Conservation (phyloP, 495 filamentous ascomycete genomes). For the Daldinia vernicosa region DNA sequence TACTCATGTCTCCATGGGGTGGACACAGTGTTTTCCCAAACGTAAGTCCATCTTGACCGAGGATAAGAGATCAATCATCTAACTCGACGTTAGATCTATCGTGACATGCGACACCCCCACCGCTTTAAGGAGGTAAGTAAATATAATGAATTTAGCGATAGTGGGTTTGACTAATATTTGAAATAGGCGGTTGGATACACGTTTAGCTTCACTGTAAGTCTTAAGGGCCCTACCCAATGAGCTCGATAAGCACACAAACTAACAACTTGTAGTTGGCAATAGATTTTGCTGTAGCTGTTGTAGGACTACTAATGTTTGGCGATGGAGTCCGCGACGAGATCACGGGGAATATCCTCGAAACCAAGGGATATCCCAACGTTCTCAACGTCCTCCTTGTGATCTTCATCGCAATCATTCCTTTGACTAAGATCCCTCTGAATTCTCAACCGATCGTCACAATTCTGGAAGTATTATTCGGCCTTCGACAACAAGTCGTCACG, state of each 20-base stretch:
- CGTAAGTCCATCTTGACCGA: slow-evolving; percentile 40
- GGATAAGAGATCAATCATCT: background rate
- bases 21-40: slow-evolving; percentile 96
- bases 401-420: slow-evolving; percentile 89
- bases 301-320: slow-evolving; percentile 93
- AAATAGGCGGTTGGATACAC: slow-evolving; percentile 75
- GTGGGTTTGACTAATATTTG: slow-evolving; percentile 2
- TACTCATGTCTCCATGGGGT: slow-evolving; percentile 97
- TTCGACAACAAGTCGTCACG: slow-evolving; percentile 66
- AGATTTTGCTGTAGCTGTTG: slow-evolving; percentile 80
- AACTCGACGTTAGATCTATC: slow-evolving; percentile 72
- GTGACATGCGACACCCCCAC: slow-evolving; percentile 94
- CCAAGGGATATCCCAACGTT: slow-evolving; percentile 75
- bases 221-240: background rate
- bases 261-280: slow-evolving; percentile 68
- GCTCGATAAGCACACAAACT: slow-evolving; percentile 24
- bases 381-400: slow-evolving; percentile 80
- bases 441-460: slow-evolving; percentile 88
- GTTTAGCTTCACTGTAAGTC: slow-evolving; percentile 85
- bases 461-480: slow-evolving; percentile 78
- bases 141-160: background rate
- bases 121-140: slow-evolving; percentile 67
- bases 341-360: slow-evolving; percentile 84
- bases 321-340: slow-evolving; percentile 85
- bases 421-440: slow-evolving; percentile 94